Percentiles rank a stretch among this genome's conserved stretches.
phyloP scores from a whole-genome alignment of 2,329 filamentous ascomycete species.

The Trichoderma sp. region DNA sequence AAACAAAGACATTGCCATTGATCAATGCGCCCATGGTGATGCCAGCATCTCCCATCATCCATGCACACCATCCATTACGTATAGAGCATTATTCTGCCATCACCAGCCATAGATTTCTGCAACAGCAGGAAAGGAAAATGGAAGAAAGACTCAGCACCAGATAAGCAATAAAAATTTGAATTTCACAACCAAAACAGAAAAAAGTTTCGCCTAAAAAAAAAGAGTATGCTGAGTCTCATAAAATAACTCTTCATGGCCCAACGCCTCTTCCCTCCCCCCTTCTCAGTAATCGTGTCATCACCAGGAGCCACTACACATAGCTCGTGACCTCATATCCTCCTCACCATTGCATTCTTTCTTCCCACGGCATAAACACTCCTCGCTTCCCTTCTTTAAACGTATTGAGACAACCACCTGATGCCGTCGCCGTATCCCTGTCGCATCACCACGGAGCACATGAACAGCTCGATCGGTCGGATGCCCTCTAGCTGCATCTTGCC shows the following conservation, averaged over 20 bases:
- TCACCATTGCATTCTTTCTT: background rate
- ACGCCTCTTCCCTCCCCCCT: constrained; percentile 29
- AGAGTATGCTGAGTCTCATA: constrained; percentile 44
- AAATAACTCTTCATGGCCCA: constrained; percentile 36
- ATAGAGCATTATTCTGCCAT: background rate
- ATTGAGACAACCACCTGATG: constrained; percentile 91
- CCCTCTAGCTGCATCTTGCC: constrained; percentile 91
- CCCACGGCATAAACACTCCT: background rate
- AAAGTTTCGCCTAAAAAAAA: constrained; percentile 41
- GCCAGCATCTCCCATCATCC: background rate
- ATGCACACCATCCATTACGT: background rate
- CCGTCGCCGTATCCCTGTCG: constrained; percentile 92
- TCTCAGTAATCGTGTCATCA: constrained; percentile 28
- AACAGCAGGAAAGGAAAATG: background rate
- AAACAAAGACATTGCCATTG: background rate
- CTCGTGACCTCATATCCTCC: background rate
- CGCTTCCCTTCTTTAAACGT: constrained; percentile 63
- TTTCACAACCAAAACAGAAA: constrained; percentile 38
- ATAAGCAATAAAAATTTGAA: constrained; percentile 28
- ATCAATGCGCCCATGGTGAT: background rate
- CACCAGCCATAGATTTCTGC: background rate
- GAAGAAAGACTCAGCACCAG: background rate
- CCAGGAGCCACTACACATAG: background rate
- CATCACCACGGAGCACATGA: constrained; percentile 99
- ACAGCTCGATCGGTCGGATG: constrained; percentile 93